Percentiles rank a stretch among this genome's conserved stretches.
phyloP scores from a whole-genome alignment of 2,329 filamentous ascomycete species.

The Grosmannia serpens region DNA sequence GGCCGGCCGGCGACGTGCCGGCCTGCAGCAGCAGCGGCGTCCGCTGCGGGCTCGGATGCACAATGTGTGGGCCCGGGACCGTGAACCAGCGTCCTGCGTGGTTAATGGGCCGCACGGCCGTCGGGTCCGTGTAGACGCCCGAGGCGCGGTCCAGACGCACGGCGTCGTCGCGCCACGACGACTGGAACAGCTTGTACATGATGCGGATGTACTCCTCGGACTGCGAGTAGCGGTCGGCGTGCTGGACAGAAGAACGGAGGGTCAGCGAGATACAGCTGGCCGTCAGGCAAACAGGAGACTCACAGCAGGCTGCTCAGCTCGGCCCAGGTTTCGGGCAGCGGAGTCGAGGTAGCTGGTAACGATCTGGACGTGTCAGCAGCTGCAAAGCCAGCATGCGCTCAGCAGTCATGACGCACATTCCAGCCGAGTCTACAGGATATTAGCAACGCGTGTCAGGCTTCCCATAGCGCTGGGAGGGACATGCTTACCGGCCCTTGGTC shows the following conservation, averaged over 20 bases:
- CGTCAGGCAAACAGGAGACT: not conserved
- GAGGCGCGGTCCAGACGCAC: constrained; percentile 2
- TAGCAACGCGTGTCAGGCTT: too few relatives aligned
- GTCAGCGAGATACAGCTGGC: constrained; percentile 5
- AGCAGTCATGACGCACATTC: constrained; percentile 33
- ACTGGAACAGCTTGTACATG: constrained; percentile 10
- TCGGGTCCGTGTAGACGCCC: constrained; percentile 5
- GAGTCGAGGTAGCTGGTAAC: constrained; percentile 14
- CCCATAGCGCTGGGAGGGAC: not conserved
- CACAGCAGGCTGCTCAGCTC: constrained; percentile 4
- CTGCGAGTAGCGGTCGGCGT: constrained; percentile 12
- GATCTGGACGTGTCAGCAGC: not conserved
- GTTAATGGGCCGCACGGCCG: constrained; percentile 1
- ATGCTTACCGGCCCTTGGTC: constrained; percentile 5
- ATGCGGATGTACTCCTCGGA: constrained; percentile 12
- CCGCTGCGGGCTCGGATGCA: constrained; percentile 5
- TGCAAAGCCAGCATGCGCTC: too few relatives aligned
- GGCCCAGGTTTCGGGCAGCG: constrained; percentile 13
- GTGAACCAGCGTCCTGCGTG: constrained; percentile 4
- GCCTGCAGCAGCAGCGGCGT: constrained; percentile 14
- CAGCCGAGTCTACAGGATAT: constrained; percentile 18
- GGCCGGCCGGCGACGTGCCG: constrained; percentile 12
- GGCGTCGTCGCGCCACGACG: constrained; percentile 6
- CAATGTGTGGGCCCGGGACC: not conserved
- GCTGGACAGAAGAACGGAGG: not conserved